Conservation (phyloP, 2,329 filamentous ascomycete species). For the Periconia digitata region DNA sequence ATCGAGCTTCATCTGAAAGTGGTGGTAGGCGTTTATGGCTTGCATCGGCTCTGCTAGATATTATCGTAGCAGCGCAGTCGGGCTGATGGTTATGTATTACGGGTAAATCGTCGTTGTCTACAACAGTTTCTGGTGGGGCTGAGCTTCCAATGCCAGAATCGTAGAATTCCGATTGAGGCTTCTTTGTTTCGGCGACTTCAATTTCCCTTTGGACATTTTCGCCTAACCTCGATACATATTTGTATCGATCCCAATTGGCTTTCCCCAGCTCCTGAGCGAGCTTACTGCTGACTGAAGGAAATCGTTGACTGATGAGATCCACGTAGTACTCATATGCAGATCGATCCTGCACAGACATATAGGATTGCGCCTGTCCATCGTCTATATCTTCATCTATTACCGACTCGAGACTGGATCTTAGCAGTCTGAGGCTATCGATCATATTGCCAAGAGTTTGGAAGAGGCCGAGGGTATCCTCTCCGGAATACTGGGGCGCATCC, state of each 20-base stretch:
- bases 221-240: conserved; percentile 5
- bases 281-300: conserved; percentile 1
- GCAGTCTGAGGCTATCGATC: conserved; percentile 4
- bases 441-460: conserved; percentile 1
- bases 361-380: conserved; percentile 2
- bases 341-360: conserved; percentile 2
- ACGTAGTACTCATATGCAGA: conserved; percentile 10
- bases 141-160: conserved; percentile 6
- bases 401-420: conserved; percentile 8
- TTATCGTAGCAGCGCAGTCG: conserved; percentile 7
- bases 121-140: not conserved
- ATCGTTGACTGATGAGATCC: conserved; percentile 6
- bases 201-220: not conserved
- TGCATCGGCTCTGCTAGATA: conserved; percentile 7
- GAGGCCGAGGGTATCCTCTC: not conserved
- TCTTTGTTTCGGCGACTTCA: not conserved
- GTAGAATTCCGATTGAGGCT: conserved; percentile 2
- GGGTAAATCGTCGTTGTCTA: not conserved
- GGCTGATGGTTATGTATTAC: no score
- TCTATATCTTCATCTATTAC: not conserved
- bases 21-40: conserved; percentile 12
- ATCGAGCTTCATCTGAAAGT: conserved; percentile 6
- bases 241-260: conserved; percentile 12
- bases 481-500: not conserved
- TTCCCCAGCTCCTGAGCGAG: conserved; percentile 5